These are phyloP conservation scores for Phylloporus scabripes DNA, from an alignment of 768 basidiomycete species.

Conservation along the genomic window DNA sequence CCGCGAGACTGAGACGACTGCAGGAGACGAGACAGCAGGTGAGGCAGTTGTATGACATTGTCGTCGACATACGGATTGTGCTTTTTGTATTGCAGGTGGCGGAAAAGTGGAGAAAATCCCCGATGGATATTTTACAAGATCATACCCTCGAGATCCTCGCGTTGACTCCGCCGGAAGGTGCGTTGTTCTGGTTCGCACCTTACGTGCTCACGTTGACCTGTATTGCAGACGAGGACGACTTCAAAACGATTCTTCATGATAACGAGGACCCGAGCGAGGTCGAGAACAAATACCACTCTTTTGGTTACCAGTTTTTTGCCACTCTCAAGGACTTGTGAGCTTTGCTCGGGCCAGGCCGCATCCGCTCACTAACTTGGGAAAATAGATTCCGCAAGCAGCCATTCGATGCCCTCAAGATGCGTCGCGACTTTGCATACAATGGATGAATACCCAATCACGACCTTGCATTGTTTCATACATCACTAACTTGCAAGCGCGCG, in stretches of 20 bases:
- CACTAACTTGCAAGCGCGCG: not conserved
- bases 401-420: slow-evolving; percentile 26
- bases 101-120: not conserved
- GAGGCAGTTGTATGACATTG: not conserved
- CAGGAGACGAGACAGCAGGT: slow-evolving; percentile 20
- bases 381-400: slow-evolving; percentile 4
- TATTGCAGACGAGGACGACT: slow-evolving; percentile 10
- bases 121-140: slow-evolving; percentile 17
- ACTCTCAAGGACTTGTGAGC: slow-evolving; percentile 17
- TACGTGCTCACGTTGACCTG: not conserved
- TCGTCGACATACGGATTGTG: not conserved
- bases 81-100: slow-evolving; percentile 15
- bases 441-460: slow-evolving; percentile 12
- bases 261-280: slow-evolving; percentile 12
- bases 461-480: slow-evolving; percentile 8
- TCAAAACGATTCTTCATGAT: slow-evolving; percentile 15
- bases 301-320: slow-evolving; percentile 17
- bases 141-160: slow-evolving; percentile 24
- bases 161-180: slow-evolving; percentile 18
- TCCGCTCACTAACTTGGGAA: not conserved
- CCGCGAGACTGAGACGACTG: slow-evolving; percentile 11
- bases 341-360: not conserved
- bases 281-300: slow-evolving; percentile 17
- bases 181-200: not conserved
- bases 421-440: slow-evolving; percentile 30